phyloP scores from a whole-genome alignment of 2,329 filamentous ascomycete species.

The Fusarium fujikuroi region DNA sequence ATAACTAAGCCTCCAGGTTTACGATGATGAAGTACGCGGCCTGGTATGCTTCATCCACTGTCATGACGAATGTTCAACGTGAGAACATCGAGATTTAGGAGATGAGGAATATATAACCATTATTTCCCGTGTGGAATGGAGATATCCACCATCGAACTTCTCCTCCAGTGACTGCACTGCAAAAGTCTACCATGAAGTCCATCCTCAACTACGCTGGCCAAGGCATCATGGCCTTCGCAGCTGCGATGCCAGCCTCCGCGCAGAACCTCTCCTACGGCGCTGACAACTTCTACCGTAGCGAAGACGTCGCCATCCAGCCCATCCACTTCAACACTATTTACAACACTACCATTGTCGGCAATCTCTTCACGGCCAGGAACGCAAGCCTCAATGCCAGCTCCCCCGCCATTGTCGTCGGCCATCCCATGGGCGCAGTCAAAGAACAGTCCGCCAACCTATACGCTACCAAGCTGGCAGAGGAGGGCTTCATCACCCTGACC shows the following conservation, averaged over 20 bases:
- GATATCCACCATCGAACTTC: rapidly evolving
- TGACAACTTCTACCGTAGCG: slow-evolving; percentile 3
- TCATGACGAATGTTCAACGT: neutral
- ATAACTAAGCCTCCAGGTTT: neutral
- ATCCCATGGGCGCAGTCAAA: slow-evolving; percentile 5
- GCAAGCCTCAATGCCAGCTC: neutral
- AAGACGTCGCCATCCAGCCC: neutral
- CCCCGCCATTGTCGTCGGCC: neutral
- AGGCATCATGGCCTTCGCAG: neutral
- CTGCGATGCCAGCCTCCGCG: neutral
- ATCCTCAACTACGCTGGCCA: neutral
- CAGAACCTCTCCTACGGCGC: neutral
- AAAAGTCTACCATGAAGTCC: neutral
- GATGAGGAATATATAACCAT: neutral
- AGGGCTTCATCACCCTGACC: neutral
- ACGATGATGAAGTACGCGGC: neutral
- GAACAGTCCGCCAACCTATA: neutral
- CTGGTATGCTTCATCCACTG: too few species aligned
- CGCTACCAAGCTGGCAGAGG: neutral
- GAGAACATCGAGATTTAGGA: rapidly evolving
- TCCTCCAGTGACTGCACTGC: rapidly evolving
- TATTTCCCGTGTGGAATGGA: too few species aligned
- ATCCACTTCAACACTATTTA: neutral
- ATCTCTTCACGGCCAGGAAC: neutral
- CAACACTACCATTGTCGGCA: neutral